Percentiles rank a stretch among this genome's conserved stretches.
Conservation (phyloP, 192 early-diverging fungal genomes). For the Linnemannia hyalina region DNA sequence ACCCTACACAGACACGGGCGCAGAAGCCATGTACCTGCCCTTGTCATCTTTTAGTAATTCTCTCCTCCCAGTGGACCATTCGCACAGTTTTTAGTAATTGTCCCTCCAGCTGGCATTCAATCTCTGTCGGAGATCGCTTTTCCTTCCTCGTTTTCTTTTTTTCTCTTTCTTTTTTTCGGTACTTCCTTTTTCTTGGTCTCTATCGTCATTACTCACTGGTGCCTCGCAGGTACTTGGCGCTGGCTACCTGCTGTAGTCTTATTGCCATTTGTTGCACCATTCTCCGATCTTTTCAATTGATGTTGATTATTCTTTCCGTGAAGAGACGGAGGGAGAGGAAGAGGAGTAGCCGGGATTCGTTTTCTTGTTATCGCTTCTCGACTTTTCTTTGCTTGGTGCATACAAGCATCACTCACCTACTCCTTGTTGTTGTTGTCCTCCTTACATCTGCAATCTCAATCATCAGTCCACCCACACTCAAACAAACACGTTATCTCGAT, state of each 20-base stretch:
- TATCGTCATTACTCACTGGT: too few species aligned
- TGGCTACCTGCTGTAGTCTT: background rate
- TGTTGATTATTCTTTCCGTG: background rate
- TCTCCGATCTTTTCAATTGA: background rate
- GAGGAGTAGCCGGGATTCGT: background rate
- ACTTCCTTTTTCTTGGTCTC: background rate
- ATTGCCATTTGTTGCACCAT: background rate
- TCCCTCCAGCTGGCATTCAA: background rate
- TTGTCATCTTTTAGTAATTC: conserved; percentile 24
- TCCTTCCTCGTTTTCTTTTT: conserved; percentile 7
- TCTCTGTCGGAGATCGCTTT: background rate
- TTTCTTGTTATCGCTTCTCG: background rate
- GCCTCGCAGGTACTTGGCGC: background rate
- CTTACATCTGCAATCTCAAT: background rate
- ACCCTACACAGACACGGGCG: background rate
- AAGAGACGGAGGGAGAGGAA: too few species aligned
- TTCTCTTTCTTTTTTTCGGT: background rate
- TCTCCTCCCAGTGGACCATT: conserved; percentile 7
- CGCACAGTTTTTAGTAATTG: conserved; percentile 38
- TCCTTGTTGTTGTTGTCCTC: background rate
- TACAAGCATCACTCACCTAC: background rate
- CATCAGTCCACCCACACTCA: background rate
- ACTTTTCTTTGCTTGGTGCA: background rate
- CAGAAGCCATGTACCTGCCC: conserved; percentile 12
- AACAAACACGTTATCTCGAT: background rate